Percentiles rank a stretch among this genome's conserved stretches.
Conservation (phyloP, 2,329 filamentous ascomycete genomes). For the Monilinia fructicola region DNA sequence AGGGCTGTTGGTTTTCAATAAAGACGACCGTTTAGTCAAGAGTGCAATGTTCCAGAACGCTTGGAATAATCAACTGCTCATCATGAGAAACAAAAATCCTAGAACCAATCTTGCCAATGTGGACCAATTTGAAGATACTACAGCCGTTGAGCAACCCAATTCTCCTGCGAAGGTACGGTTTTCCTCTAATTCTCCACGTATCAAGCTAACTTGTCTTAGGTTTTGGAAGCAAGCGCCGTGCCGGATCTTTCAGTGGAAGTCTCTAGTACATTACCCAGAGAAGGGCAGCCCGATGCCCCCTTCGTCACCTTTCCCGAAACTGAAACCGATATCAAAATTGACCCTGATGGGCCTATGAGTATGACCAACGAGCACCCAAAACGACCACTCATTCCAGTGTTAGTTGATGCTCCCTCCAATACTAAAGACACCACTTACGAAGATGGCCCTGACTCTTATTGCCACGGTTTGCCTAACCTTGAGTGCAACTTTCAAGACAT, state of each 20-base stretch:
- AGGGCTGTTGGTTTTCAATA: not conserved
- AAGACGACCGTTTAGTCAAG: not conserved
- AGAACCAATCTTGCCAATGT: not conserved
- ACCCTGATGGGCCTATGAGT: not conserved
- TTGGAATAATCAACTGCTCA: conserved; percentile 2
- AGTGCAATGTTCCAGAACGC: conserved; percentile 2
- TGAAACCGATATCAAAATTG: not conserved
- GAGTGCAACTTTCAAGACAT: not conserved
- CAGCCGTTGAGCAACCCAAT: not conserved
- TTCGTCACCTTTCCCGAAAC: not conserved
- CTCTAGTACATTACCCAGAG: not conserved
- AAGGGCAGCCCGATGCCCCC: not conserved
- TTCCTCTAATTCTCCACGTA: not conserved
- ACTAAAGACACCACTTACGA: not conserved
- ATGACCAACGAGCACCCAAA: not conserved
- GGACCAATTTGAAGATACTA: not conserved
- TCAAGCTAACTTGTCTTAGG: not conserved
- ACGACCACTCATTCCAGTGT: not conserved
- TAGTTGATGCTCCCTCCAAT: not conserved
- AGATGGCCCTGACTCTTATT: not conserved
- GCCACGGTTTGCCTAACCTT: conserved; percentile 1
- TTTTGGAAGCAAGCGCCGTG: not conserved
- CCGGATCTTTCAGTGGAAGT: not conserved
- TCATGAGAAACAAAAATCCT: not conserved
- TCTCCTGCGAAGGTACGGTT: not conserved